A percentile compares a stretch with the other conserved stretches of the same genome.
These are phyloP conservation scores for Priceomyces carsonii DNA, from an alignment of 805 yeast genomes.

Conservation along the genomic window DNA sequence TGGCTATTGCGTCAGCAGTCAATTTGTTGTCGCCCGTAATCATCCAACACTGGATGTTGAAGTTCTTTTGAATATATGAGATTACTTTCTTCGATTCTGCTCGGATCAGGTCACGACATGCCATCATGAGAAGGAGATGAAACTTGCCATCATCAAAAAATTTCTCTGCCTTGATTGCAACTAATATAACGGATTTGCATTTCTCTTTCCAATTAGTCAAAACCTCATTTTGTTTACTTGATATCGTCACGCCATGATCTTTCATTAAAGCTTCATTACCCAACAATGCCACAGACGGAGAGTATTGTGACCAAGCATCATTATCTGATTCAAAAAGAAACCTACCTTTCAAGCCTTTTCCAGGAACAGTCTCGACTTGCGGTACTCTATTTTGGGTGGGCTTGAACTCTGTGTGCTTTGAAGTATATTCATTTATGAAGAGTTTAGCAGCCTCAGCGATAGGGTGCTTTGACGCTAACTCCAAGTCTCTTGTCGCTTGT, in stretches of 20 bases:
- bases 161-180: constrained; percentile 42
- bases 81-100: constrained; percentile 59
- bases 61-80: constrained; percentile 25
- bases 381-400: constrained; percentile 41
- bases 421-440: constrained; percentile 33
- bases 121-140: constrained; percentile 49
- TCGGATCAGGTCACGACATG: constrained; percentile 61
- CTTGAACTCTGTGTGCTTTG: constrained; percentile 15
- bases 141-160: constrained; percentile 28
- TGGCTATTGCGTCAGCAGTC: constrained; percentile 70
- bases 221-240: constrained; percentile 29
- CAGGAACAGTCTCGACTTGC: constrained; percentile 54
- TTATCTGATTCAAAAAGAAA: constrained; percentile 22
- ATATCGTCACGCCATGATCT: constrained; percentile 45
- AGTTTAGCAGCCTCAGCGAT: constrained; percentile 57
- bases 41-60: constrained; percentile 67
- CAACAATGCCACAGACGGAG: constrained; percentile 40
- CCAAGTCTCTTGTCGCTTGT: constrained; percentile 60
- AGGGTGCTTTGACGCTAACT: constrained; percentile 67
- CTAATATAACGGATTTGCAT: constrained; percentile 63
- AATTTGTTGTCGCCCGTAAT: constrained; percentile 70
- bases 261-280: constrained; percentile 64
- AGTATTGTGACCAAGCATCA: constrained; percentile 30
- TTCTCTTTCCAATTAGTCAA: constrained; percentile 58
- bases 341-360: constrained; percentile 58